Base-by-base conservation (phyloP, 1,284 basidiomycete genomes). In the Irpex lacteus region DNA sequence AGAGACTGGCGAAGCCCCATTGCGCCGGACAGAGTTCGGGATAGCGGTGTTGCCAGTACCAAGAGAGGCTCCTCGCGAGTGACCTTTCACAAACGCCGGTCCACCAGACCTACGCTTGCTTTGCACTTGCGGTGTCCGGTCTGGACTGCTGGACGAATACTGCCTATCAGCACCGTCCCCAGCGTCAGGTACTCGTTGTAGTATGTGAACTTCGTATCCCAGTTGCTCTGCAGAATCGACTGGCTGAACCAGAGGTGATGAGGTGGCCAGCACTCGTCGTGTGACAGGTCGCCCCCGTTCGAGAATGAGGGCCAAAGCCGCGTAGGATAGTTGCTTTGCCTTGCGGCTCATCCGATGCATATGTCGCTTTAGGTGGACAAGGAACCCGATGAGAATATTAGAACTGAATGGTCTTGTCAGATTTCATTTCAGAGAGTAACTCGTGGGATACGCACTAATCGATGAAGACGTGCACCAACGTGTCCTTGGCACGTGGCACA, bases 241-340 rank as follows among this genome's bases (percentile, higher is more conserved):
- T 34, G 92, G 88, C 71, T 94, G 91, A 74, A 92, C 90, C 40
- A 95, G 77, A 0, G 94, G 94, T 19, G 90, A 92, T 7, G 90
- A 92, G 0, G 92, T 88, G 40, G 92, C 93, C 11, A 93, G 81
- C 18, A 92, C 90, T 38, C 91, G 86, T 58, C 87, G 80, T 1
- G 82, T 84, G 60, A 90, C 82, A 0, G 85, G 81, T 21, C 91
- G 82, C 5, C 91, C 91, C 32, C 91, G 86, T 72, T 91, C 90
- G 34, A 92, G 81, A 58, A 92, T 82, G 47, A 92, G 82, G 0
- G 87, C 82, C 7, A 92, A 80, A 18, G 88, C 86, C 0, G 88
- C 83, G 70, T 92, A 88, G 2, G 87, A 90, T 18, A 92, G 65
- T 59, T 86, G 85, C 67, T 78, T 75, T 44, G 72, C 67, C 69